Percentiles rank a stretch among this genome's conserved stretches.
phyloP scores from a whole-genome alignment of 2,329 filamentous ascomycete genomes.

The Exophiala phaeomuriformis region DNA sequence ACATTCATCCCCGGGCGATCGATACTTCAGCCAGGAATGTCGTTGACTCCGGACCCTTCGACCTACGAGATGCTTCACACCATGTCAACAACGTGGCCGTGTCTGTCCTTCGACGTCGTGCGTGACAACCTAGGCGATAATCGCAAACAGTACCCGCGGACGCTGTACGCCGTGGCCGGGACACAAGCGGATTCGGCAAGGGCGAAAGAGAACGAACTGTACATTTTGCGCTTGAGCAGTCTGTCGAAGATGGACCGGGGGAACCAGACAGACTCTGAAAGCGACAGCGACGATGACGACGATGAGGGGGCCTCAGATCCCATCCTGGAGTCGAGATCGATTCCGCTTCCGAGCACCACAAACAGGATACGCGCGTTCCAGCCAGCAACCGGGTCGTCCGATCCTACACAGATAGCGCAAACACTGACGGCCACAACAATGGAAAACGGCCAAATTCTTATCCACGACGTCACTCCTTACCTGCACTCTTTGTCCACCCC shows the following conservation, averaged over 20 bases:
- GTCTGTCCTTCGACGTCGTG: constrained; percentile 89
- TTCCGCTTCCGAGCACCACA: constrained; percentile 77
- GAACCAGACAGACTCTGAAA: constrained; percentile 61
- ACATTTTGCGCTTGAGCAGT: constrained; percentile 94
- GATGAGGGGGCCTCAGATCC: constrained; percentile 66
- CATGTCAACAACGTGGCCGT: constrained; percentile 91
- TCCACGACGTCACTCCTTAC: constrained; percentile 90
- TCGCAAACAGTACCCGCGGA: constrained; percentile 87
- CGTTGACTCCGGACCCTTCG: constrained; percentile 81
- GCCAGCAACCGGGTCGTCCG: constrained; percentile 54
- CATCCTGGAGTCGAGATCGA: constrained; percentile 85
- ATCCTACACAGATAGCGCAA: constrained; percentile 63
- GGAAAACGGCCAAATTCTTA: constrained; percentile 73
- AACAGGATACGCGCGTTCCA: constrained; percentile 91
- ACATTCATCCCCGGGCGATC: constrained; percentile 94
- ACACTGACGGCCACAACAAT: constrained; percentile 89
- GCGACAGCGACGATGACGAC: constrained; percentile 62
- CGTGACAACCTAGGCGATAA: constrained; percentile 79
- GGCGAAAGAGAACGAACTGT: constrained; percentile 80
- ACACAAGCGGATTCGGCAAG: constrained; percentile 76
- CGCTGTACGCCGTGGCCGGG: constrained; percentile 88
- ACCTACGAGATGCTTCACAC: constrained; percentile 97
- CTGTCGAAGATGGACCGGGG: constrained; percentile 77
- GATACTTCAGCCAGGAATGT: constrained; percentile 84
- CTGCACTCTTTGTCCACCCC: constrained; percentile 84